These are phyloP conservation scores for Cladorrhinum samala DNA, from an alignment of 495 filamentous ascomycete genomes.

Conservation along the genomic window DNA sequence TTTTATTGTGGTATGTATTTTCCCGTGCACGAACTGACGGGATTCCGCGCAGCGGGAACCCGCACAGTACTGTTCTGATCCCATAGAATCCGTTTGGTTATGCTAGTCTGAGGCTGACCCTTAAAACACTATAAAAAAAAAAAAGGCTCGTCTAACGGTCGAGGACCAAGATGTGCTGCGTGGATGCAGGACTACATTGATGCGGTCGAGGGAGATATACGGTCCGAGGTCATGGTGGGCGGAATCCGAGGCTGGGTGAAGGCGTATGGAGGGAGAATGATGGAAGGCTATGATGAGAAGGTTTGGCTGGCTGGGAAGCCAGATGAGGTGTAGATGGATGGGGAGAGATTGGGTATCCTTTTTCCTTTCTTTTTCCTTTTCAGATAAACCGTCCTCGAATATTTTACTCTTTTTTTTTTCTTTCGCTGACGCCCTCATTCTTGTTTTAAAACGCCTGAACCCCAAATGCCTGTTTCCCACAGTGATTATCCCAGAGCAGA, in stretches of 20 bases:
- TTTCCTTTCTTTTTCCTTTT: conserved; percentile 6
- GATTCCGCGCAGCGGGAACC: too few relatives aligned
- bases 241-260: conserved; percentile 47
- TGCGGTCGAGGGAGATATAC: conserved; percentile 22
- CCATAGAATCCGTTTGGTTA: too few relatives aligned
- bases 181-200: conserved; percentile 44
- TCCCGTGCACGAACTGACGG: too few relatives aligned
- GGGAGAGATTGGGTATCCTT: conserved; percentile 22
- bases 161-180: conserved; percentile 41
- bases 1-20: conserved; percentile 44
- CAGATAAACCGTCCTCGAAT: not conserved
- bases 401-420: not conserved
- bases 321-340: not conserved
- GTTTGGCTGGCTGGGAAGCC: conserved; percentile 35
- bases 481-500: not conserved
- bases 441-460: conserved; percentile 10
- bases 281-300: conserved; percentile 44
- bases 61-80: too few relatives aligned
- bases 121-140: not conserved
- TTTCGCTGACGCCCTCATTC: not conserved
- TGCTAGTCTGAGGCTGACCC: too few relatives aligned
- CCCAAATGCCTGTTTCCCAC: conserved; percentile 7
- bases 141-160: conserved; percentile 37
- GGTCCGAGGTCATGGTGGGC: conserved; percentile 37
- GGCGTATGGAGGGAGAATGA: conserved; percentile 35